phyloP scores from a whole-genome alignment of 2,329 filamentous ascomycete species.

The Trichoderma sp. region DNA sequence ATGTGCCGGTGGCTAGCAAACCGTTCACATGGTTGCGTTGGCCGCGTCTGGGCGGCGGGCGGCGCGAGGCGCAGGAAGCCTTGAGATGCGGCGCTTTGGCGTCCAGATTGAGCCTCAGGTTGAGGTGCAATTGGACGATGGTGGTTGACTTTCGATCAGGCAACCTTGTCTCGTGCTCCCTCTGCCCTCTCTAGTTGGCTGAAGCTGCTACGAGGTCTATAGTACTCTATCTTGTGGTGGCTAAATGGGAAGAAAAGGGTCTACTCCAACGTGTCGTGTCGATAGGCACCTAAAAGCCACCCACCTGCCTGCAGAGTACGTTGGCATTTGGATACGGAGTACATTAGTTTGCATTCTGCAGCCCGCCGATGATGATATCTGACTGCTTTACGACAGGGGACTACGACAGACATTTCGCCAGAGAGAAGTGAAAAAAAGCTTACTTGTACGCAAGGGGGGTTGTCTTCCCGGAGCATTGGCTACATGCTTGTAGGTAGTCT shows the following conservation, averaged over 20 bases:
- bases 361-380: conserved; percentile 1
- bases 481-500: background rate
- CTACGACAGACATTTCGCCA: background rate
- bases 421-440: background rate
- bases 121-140: background rate
- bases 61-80: background rate
- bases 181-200: background rate
- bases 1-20: background rate
- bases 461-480: background rate
- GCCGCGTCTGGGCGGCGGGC: background rate
- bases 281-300: conserved; percentile 1
- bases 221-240: background rate
- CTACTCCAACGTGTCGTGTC: background rate
- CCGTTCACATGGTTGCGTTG: conserved; percentile 12
- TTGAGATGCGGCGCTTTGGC: conserved; percentile 4
- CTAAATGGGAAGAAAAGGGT: background rate
- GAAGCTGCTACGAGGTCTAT: background rate
- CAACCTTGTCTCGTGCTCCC: conserved; percentile 17
- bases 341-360: conserved; percentile 7
- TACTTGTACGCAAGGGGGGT: background rate
- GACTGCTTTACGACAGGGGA: background rate
- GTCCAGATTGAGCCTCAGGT: background rate
- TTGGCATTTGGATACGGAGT: background rate
- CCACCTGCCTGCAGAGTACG: background rate
- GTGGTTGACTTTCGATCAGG: background rate